Percentiles rank a stretch among this genome's conserved stretches.
phyloP scores from a whole-genome alignment of 2,329 filamentous ascomycete genomes.

The Taxawa tesnikishii region DNA sequence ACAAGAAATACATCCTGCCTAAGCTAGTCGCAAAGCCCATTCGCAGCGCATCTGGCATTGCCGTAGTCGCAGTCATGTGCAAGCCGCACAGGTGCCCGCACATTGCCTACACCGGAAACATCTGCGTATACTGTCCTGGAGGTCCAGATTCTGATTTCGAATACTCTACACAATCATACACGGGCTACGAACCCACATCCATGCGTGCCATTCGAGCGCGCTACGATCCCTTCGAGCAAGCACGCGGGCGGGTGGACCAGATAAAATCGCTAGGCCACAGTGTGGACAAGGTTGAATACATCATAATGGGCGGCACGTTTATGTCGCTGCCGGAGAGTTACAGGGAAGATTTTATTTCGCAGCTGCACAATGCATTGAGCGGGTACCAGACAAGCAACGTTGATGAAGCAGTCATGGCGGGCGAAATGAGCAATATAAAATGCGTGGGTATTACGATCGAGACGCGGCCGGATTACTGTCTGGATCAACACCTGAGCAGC shows the following conservation, averaged over 20 bases:
- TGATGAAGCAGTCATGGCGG: conserved; percentile 86
- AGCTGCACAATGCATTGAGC: conserved; percentile 91
- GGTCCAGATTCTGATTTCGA: conserved; percentile 98
- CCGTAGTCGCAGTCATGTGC: conserved; percentile 98
- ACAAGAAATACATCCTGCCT: conserved; percentile 97
- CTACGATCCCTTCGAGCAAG: conserved; percentile 97
- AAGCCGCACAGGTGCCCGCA: conserved; percentile 96
- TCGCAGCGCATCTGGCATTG: conserved; percentile 87
- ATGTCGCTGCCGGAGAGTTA: conserved; percentile 91
- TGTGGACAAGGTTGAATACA: conserved; percentile 98
- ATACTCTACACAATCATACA: conserved; percentile 98
- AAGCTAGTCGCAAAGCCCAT: conserved; percentile 97
- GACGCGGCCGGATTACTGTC: conserved; percentile 89
- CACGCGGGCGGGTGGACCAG: conserved; percentile 88
- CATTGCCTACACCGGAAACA: conserved; percentile 96
- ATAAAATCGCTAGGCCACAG: conserved; percentile 92
- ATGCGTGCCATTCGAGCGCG: conserved; percentile 96
- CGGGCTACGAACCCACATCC: conserved; percentile 93
- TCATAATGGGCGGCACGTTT: conserved; percentile 99
- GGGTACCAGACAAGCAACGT: conserved; percentile 92
- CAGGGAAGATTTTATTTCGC: conserved; percentile 84
- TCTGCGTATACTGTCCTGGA: conserved; percentile 96
- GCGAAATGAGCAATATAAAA: conserved; percentile 94
- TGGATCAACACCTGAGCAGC: conserved; percentile 85
- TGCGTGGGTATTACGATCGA: conserved; percentile 98